Evolutionary conservation across 1,139 yeast species (phyloP).

Genomic region (Debaryomycetaceae sp.): DNA sequence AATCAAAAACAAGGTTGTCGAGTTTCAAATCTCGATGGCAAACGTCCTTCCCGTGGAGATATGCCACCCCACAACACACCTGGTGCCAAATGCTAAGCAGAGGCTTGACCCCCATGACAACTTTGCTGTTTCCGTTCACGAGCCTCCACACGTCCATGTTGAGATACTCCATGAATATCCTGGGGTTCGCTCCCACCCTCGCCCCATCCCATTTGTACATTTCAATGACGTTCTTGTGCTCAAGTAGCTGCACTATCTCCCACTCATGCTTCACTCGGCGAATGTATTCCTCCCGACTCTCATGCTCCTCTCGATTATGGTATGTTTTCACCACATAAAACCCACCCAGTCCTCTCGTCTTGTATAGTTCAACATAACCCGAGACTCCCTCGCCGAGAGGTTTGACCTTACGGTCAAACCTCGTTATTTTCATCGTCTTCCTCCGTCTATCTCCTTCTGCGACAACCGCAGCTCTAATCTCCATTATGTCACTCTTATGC

Average conservation of each 20-base stretch:
- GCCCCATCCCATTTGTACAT: conserved; percentile 24
- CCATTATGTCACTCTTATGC: background rate
- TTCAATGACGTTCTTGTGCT: conserved; percentile 34
- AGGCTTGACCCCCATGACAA: conserved; percentile 11
- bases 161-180: conserved; percentile 35
- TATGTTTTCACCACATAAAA: conserved; percentile 42
- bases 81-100: conserved; percentile 34
- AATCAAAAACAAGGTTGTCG: conserved; percentile 33
- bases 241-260: conserved; percentile 20
- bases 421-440: conserved; percentile 3
- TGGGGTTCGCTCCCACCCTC: conserved; percentile 16
- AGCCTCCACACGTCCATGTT: conserved; percentile 16
- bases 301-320: conserved; percentile 32
- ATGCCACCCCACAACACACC: conserved; percentile 26
- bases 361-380: conserved; percentile 37
- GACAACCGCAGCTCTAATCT: background rate
- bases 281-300: conserved; percentile 33
- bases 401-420: conserved; percentile 4
- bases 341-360: conserved; percentile 11
- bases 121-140: conserved; percentile 8
- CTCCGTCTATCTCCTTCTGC: background rate
- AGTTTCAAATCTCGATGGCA: conserved; percentile 45
- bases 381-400: conserved; percentile 38
- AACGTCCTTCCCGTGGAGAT: conserved; percentile 27
- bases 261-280: conserved; percentile 38